phyloP scores from a whole-genome alignment of 1,139 yeast genomes.

The Magnusiomyces tetraspermus region DNA sequence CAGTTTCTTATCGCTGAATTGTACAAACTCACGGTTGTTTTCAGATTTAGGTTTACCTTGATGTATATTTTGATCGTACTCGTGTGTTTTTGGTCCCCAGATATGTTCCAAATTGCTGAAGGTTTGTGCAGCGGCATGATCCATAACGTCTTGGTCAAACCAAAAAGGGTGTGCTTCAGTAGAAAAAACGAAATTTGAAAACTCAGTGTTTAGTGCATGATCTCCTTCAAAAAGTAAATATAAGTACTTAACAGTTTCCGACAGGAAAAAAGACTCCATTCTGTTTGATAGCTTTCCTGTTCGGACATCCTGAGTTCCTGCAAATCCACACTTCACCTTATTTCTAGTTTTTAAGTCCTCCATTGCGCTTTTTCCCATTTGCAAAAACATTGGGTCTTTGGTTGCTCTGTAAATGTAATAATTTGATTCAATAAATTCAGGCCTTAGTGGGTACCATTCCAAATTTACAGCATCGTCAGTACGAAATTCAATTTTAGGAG shows the following conservation, averaged over 20 bases:
- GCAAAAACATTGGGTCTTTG: constrained; percentile 70
- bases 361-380: constrained; percentile 60
- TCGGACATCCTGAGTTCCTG: constrained; percentile 64
- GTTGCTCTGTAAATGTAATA: constrained; percentile 80
- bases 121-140: constrained; percentile 16
- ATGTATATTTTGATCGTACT: too few species aligned
- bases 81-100: not conserved
- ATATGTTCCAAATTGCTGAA: not conserved
- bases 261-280: constrained; percentile 85
- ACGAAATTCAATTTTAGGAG: constrained; percentile 3
- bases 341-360: constrained; percentile 45
- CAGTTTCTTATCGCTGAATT: not conserved
- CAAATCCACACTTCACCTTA: constrained; percentile 64
- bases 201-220: constrained; percentile 45
- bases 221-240: constrained; percentile 65
- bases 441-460: constrained; percentile 90
- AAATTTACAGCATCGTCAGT: constrained; percentile 31
- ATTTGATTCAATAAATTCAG: constrained; percentile 85
- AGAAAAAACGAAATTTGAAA: constrained; percentile 63
- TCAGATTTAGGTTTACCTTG: too few species aligned
- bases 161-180: constrained; percentile 94
- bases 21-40: not conserved
- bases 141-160: constrained; percentile 35
- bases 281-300: constrained; percentile 59
- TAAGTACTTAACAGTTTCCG: constrained; percentile 80